phyloP scores from a whole-genome alignment of 306 rosid species.

The Elaeagnus macrophylla region DNA sequence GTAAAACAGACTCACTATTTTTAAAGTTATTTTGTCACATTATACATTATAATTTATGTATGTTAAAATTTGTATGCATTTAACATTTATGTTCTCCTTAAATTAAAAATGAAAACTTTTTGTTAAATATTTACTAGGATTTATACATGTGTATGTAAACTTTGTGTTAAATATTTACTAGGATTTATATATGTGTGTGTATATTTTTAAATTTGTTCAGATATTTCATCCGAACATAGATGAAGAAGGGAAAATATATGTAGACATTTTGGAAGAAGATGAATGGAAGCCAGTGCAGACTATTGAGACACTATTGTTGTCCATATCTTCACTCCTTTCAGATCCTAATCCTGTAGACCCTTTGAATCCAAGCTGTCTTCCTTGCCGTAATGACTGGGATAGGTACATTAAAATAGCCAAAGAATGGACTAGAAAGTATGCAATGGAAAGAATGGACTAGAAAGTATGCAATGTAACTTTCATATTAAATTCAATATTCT shows the following conservation, averaged over 20 bases:
- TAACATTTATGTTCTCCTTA: background rate
- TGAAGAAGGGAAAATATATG: slow-evolving; percentile 25
- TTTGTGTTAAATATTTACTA: background rate
- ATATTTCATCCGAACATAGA: slow-evolving; percentile 34
- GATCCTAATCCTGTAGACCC: slow-evolving; percentile 21
- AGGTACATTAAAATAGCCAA: slow-evolving; percentile 14
- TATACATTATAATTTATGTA: too few relatives aligned
- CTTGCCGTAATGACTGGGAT: background rate
- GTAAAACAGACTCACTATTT: too few relatives aligned
- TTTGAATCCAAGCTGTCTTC: slow-evolving; percentile 7
- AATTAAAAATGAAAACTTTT: background rate
- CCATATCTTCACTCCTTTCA: slow-evolving; percentile 26
- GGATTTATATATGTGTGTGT: background rate
- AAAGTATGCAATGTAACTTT: too few relatives aligned
- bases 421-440: slow-evolving; percentile 29
- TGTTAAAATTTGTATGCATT: too few relatives aligned
- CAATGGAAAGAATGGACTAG: too few relatives aligned
- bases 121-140: background rate
- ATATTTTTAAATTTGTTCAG: slow-evolving; percentile 8
- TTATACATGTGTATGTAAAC: background rate
- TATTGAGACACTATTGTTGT: slow-evolving; percentile 28
- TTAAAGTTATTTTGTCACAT: too few relatives aligned
- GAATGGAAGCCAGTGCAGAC: slow-evolving; percentile 27
- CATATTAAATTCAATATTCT: too few relatives aligned
- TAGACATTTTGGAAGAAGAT: slow-evolving; percentile 29